Conservation (phyloP, 768 basidiomycete genomes). For the Kwoniella europaea region DNA sequence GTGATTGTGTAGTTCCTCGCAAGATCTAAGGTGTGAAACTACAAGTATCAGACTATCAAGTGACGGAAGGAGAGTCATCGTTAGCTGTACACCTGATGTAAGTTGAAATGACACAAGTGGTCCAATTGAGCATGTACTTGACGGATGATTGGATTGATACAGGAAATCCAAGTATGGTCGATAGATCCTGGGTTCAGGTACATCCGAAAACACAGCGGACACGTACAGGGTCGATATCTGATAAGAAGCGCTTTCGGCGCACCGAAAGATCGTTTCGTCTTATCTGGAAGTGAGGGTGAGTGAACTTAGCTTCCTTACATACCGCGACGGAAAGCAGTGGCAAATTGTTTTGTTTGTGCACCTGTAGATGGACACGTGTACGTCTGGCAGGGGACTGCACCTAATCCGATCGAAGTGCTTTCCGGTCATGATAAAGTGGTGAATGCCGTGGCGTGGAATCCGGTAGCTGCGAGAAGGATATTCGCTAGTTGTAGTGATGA, state of each 20-base stretch:
- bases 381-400: constrained; percentile 90
- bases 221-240: constrained; percentile 79
- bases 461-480: constrained; percentile 75
- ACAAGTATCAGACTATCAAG: constrained; percentile 85
- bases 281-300: constrained; percentile 94
- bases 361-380: constrained; percentile 84
- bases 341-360: background rate
- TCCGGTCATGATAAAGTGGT: constrained; percentile 85
- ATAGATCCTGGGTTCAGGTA: constrained; percentile 68
- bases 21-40: constrained; percentile 65
- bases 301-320: constrained; percentile 9
- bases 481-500: constrained; percentile 98
- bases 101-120: constrained; percentile 52
- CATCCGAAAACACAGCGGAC: constrained; percentile 81
- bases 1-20: constrained; percentile 22
- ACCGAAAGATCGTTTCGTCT: constrained; percentile 80
- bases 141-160: constrained; percentile 1
- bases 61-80: constrained; percentile 82
- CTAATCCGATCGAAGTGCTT: constrained; percentile 81
- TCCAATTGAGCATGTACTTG: background rate
- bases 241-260: constrained; percentile 95
- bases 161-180: constrained; percentile 93
- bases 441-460: constrained; percentile 97
- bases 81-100: constrained; percentile 87
- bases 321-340: background rate